A percentile compares a stretch with the other conserved stretches of the same genome.
phyloP scores from a whole-genome alignment of 768 basidiomycete species.

The Termitomyces bulborhizus region DNA sequence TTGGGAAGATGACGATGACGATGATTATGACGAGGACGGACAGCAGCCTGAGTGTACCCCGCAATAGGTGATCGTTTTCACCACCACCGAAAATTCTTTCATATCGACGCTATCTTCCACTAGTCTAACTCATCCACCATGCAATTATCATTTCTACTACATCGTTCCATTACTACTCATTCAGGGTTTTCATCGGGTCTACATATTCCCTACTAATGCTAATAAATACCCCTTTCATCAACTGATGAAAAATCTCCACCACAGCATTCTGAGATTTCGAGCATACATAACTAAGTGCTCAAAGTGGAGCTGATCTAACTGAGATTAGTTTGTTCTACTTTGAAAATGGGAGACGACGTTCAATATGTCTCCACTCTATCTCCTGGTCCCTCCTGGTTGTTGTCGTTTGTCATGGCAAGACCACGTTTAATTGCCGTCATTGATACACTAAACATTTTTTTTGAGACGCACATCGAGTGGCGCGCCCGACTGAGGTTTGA shows the following conservation, averaged over 20 bases:
- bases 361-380: no score
- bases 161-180: neutral
- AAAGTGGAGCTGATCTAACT: no score
- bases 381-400: no score
- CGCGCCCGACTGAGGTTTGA: no score
- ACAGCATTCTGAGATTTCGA: neutral
- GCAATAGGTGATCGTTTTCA: constrained; percentile 33
- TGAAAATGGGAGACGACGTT: no score
- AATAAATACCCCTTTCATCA: constrained; percentile 10
- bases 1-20: constrained; percentile 69
- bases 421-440: no score
- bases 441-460: no score
- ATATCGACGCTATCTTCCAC: neutral
- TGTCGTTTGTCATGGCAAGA: no score
- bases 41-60: constrained; percentile 52
- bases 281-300: neutral
- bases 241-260: neutral
- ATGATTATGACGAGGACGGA: constrained; percentile 28
- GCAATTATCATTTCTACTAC: neutral
- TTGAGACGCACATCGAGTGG: no score
- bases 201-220: constrained; percentile 13
- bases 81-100: neutral
- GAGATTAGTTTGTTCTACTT: no score
- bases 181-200: constrained; percentile 1
- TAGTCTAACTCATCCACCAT: neutral